phyloP scores from a whole-genome alignment of 768 basidiomycete species.

The Sporobolomyces phaffii region DNA sequence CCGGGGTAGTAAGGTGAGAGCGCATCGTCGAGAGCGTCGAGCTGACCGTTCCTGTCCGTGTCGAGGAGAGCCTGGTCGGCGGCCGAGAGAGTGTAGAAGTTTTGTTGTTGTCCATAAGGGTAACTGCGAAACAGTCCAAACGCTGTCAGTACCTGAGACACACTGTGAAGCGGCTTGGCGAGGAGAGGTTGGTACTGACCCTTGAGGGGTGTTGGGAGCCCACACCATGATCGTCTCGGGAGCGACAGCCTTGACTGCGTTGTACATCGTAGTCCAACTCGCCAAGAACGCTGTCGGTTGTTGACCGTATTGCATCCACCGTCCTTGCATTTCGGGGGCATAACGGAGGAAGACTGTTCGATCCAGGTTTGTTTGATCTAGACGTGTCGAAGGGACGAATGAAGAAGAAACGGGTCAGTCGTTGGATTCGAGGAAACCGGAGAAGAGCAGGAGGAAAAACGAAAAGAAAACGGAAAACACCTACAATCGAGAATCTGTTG shows the following conservation, averaged over 20 bases:
- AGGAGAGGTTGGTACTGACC: no score
- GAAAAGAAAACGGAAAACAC: no score
- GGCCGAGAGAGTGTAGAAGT: neutral
- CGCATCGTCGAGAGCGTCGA: conserved; percentile 40
- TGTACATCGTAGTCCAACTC: conserved; percentile 39
- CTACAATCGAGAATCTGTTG: conserved; percentile 41
- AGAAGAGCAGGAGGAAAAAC: no score
- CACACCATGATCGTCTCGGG: conserved; percentile 42
- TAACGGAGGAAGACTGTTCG: conserved; percentile 43
- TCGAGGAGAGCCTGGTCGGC: conserved; percentile 41
- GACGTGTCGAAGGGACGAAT: neutral
- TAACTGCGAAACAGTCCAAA: no score
- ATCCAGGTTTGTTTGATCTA: conserved; percentile 39
- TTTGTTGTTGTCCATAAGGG: conserved; percentile 37
- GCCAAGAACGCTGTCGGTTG: conserved; percentile 39
- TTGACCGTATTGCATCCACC: conserved; percentile 40
- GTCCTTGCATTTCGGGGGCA: conserved; percentile 45
- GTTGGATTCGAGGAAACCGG: no score
- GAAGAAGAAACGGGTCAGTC: neutral
- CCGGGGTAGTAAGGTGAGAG: conserved; percentile 43
- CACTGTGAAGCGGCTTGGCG: no score
- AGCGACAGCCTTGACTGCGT: conserved; percentile 38
- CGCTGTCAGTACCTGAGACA: no score
- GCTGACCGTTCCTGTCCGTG: conserved; percentile 39
- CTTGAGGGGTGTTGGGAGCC: conserved; percentile 42